These are phyloP conservation scores for Lepidopterella palustris DNA, from an alignment of 495 filamentous ascomycete genomes.

Conservation along the genomic window DNA sequence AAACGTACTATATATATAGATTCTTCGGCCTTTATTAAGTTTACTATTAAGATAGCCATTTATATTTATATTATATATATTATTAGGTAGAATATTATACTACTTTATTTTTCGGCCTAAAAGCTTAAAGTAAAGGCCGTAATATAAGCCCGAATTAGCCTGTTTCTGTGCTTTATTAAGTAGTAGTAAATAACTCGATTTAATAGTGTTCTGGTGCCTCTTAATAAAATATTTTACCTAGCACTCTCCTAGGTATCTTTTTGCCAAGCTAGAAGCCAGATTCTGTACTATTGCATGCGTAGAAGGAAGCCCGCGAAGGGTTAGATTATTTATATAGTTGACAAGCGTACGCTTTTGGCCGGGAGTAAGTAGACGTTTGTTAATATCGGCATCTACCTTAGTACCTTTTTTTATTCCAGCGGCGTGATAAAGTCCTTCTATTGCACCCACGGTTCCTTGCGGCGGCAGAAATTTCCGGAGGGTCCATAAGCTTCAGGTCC, in stretches of 20 bases:
- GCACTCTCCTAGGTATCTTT: neutral
- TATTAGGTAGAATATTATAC: neutral
- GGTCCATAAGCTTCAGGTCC: neutral
- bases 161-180: neutral
- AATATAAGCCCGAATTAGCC: neutral
- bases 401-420: neutral
- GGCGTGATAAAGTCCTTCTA: neutral
- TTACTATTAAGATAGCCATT: neutral
- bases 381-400: neutral
- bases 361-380: neutral
- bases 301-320: neutral
- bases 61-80: neutral
- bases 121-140: neutral
- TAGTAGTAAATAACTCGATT: neutral
- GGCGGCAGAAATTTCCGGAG: neutral
- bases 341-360: neutral
- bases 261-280: neutral
- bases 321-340: conserved; percentile 1
- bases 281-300: neutral
- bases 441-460: neutral
- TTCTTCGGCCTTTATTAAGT: neutral
- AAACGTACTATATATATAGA: neutral
- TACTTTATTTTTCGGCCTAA: neutral
- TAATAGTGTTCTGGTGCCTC: neutral
- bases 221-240: neutral